These are phyloP conservation scores for Collariella sp. DNA, from an alignment of 495 filamentous ascomycete species.

Conservation along the genomic window DNA sequence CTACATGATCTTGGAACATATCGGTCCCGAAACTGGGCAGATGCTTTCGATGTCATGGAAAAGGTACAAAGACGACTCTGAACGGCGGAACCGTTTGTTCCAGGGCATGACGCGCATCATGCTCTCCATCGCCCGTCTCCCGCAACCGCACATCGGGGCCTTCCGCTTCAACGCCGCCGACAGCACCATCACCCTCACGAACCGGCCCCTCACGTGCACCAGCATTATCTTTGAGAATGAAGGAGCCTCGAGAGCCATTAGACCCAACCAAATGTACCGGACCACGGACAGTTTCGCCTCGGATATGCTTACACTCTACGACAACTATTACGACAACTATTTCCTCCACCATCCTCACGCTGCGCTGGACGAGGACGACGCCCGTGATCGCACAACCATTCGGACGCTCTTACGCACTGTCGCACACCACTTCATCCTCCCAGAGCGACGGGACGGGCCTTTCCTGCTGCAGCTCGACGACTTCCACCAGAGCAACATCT, in stretches of 20 bases:
- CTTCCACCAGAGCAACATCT: conserved; percentile 26
- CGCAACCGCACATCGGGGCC: conserved; percentile 31
- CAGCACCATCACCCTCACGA: conserved; percentile 23
- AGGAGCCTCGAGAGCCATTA: conserved; percentile 23
- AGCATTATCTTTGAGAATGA: conserved; percentile 31
- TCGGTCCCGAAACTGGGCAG: conserved; percentile 15
- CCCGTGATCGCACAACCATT: conserved; percentile 22
- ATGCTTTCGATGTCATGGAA: conserved; percentile 33
- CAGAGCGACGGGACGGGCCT: conserved; percentile 15
- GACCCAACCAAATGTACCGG: conserved; percentile 20
- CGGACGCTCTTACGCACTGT: conserved; percentile 24
- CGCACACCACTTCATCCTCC: conserved; percentile 17
- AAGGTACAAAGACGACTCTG: conserved; percentile 12
- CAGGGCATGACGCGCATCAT: conserved; percentile 24
- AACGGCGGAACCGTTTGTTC: conserved; percentile 20
- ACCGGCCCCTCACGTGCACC: conserved; percentile 25
- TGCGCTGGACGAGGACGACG: conserved; percentile 17
- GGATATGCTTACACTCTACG: conserved; percentile 24
- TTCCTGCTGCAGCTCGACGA: conserved; percentile 22
- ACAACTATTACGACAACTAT: conserved; percentile 25
- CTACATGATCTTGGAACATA: conserved; percentile 23
- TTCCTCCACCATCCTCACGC: conserved; percentile 28
- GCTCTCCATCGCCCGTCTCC: conserved; percentile 25
- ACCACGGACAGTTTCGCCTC: conserved; percentile 22
- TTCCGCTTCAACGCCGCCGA: conserved; percentile 24